Conservation (phyloP, 1,284 basidiomycete species). For the Ustilago loliicola region DNA sequence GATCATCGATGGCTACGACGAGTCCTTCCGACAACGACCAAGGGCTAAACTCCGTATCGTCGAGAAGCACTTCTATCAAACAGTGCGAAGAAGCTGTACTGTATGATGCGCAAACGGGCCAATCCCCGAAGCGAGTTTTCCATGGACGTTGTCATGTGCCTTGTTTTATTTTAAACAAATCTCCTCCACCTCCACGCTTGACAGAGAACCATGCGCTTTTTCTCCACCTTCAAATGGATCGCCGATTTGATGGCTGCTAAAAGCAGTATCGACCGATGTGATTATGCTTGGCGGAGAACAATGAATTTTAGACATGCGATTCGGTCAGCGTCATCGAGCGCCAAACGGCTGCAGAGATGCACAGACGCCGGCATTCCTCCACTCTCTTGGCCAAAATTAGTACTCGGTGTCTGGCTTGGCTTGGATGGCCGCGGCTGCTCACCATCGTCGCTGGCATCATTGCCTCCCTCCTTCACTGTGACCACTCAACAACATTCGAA, state of each 20-base stretch:
- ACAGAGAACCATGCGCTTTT: neutral
- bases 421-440: neutral
- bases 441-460: neutral
- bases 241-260: slow-evolving; percentile 1
- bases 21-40: too few relatives aligned
- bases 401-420: neutral
- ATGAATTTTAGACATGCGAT: neutral
- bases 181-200: slow-evolving; percentile 25
- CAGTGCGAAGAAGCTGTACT: too few relatives aligned
- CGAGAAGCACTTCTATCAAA: neutral
- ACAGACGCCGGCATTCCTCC: slow-evolving; percentile 9
- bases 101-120: neutral
- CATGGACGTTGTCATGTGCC: too few relatives aligned
- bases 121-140: neutral
- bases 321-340: slow-evolving; percentile 36
- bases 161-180: too few relatives aligned
- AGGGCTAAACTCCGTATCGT: neutral
- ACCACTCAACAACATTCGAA: neutral
- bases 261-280: slow-evolving; percentile 6
- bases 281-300: neutral
- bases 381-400: slow-evolving; percentile 26
- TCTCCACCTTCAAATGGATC: neutral
- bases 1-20: too few relatives aligned
- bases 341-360: slow-evolving; percentile 8
- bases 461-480: neutral